Base-by-base conservation (phyloP, 495 filamentous ascomycete species). In the Thozetella sp. region DNA sequence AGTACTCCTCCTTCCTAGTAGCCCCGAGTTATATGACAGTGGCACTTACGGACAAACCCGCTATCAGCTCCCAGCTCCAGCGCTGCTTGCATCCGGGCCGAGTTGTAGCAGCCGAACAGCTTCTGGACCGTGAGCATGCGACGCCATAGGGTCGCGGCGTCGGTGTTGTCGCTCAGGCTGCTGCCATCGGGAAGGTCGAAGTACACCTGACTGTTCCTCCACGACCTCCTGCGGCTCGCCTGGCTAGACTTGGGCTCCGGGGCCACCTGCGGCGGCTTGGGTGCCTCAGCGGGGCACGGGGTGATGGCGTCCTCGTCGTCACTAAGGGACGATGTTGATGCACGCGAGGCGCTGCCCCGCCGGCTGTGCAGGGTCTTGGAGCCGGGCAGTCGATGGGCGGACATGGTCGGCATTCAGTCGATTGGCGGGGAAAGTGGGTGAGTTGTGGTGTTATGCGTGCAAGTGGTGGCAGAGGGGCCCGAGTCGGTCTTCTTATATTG, bases 51-150 rank as follows among this genome's bases (percentile, higher is more conserved):
- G 63, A 76, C 65, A 34, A 72, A 58, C 25, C 63, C 60, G 24
- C 67, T 67, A 22, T 68, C 63, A 15, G 64, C 67, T 10, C 67
- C 71, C n/a, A 63, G 67, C 11, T 71, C 73, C 22, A 80, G 58
- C 3, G 77, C 77, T 13, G 75, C 73, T 23, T 66, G 66, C 76
- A 80, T 78, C 24, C 77, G 61, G 20, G 77, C 73, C 9, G 75
- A 78, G 45, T 76, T 77, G 57, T 80, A 80, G 61, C 76, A 79
- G 10, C 76, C 73, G 26, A 74, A 79, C 22, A 59, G 70, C 37
- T 61, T 60, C 61, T 80, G 77, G 12, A 80, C 70, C 15, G 68
- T 70, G 22, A 80, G 66, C 77, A 80, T 80, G 24, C 76, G 73
- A 51, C 66, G 62, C 77, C 77, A 80, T 20, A 80, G 67, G 25